Conservation (phyloP, 139 green algal genomes). For the Chlorella sp. region DNA sequence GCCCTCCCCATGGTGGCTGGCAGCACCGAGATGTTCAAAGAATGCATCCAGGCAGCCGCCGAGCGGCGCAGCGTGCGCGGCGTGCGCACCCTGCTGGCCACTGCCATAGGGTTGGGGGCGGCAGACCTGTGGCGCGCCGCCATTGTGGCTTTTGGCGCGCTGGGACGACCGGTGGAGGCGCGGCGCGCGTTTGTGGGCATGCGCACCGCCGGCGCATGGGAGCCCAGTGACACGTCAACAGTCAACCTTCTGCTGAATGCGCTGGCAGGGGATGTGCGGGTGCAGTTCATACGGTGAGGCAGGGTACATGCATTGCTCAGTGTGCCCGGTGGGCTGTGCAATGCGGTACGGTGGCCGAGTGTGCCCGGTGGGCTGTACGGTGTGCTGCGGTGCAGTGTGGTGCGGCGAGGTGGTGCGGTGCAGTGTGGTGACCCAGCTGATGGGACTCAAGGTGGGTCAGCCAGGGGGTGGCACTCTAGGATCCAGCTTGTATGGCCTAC, state of each 20-base stretch:
- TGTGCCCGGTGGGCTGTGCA: no score
- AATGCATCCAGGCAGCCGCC: neutral
- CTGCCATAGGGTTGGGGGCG: neutral
- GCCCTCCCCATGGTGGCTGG: slow-evolving; percentile 12
- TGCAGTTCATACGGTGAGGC: slow-evolving; percentile 29
- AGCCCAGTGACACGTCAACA: slow-evolving; percentile 8
- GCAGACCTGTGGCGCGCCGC: slow-evolving; percentile 31
- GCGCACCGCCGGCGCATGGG: slow-evolving; percentile 24
- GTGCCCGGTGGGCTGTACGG: no score
- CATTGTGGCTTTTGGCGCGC: slow-evolving; percentile 29
- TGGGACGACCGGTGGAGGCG: slow-evolving; percentile 13
- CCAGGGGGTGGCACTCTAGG: no score
- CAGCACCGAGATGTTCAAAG: neutral
- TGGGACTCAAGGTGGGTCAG: slow-evolving; percentile 93
- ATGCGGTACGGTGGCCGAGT: no score
- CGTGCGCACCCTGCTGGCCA: neutral
- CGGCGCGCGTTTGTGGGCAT: slow-evolving; percentile 36
- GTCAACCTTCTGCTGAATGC: slow-evolving; percentile 52
- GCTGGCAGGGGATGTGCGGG: slow-evolving; percentile 13
- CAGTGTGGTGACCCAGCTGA: slow-evolving; percentile 97
- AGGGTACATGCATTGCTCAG: no score
- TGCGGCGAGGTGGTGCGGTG: no score
- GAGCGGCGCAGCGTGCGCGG: slow-evolving; percentile 2
- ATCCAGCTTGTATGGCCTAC: neutral
- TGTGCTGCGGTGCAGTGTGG: no score